Evolutionary conservation across 2,329 filamentous ascomycete species (phyloP).

Genomic region (Mycogone perniciosa): DNA sequence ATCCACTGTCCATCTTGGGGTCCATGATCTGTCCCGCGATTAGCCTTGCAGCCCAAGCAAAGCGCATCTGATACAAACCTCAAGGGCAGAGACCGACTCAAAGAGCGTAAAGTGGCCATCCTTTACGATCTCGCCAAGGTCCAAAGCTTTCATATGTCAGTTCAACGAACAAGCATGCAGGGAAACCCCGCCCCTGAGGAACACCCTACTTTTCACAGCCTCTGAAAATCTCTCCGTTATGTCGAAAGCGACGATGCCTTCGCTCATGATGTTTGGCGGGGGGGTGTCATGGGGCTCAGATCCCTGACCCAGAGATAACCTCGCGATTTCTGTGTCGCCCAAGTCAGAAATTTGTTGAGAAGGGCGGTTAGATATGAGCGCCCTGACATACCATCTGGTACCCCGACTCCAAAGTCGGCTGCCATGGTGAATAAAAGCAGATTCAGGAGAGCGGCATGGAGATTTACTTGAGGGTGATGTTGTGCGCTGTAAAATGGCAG

Average conservation of each 20-base stretch:
- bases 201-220: slow-evolving; percentile 43
- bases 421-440: slow-evolving; percentile 21
- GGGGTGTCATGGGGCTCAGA: slow-evolving; percentile 27
- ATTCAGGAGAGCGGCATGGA: too few species aligned
- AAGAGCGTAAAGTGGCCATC: slow-evolving; percentile 93
- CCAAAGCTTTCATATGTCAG: slow-evolving; percentile 49
- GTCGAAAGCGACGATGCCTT: slow-evolving; percentile 50
- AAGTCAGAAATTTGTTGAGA: slow-evolving; percentile 21
- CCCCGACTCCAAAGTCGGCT: slow-evolving; percentile 28
- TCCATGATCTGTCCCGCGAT: slow-evolving; percentile 76
- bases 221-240: slow-evolving; percentile 51
- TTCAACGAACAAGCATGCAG: background rate
- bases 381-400: slow-evolving; percentile 29
- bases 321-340: slow-evolving; percentile 31
- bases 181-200: background rate
- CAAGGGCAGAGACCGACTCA: slow-evolving; percentile 82
- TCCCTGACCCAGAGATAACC: slow-evolving; percentile 33
- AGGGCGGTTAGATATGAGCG: background rate
- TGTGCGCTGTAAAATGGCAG: too few species aligned
- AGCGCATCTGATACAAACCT: slow-evolving; percentile 40
- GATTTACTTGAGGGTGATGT: too few species aligned
- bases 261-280: slow-evolving; percentile 35
- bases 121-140: slow-evolving; percentile 79
- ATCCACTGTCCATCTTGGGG: slow-evolving; percentile 96
- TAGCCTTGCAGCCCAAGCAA: background rate